These are phyloP conservation scores for Eruca vesicaria DNA, from an alignment of 441 rosid species.

Conservation along the genomic window DNA sequence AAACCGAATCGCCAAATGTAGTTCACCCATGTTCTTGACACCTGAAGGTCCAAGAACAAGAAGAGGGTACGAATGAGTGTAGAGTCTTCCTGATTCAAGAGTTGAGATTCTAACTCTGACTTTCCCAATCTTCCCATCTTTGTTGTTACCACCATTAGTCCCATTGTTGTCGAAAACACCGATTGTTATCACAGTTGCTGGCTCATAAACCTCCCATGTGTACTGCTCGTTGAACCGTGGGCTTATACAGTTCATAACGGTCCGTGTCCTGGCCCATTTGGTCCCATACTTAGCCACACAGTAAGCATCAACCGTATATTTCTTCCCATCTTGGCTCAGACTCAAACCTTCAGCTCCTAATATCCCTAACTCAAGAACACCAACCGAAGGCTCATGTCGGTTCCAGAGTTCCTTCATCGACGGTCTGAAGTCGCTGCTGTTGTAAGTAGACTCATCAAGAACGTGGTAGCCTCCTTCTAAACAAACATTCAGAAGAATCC, in stretches of 20 bases:
- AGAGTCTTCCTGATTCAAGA: constrained; percentile 73
- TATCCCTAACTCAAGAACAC: constrained; percentile 82
- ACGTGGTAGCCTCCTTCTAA: constrained; percentile 98
- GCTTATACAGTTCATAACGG: constrained; percentile 61
- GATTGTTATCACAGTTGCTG: constrained; percentile 80
- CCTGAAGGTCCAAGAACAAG: constrained; percentile 87
- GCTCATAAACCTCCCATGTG: constrained; percentile 95
- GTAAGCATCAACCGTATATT: constrained; percentile 80
- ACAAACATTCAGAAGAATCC: constrained; percentile 57
- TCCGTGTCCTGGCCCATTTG: constrained; percentile 90
- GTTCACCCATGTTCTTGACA: constrained; percentile 88
- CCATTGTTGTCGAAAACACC: constrained; percentile 86
- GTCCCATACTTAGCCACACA: constrained; percentile 97
- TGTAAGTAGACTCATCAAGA: constrained; percentile 80
- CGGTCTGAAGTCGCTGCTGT: constrained; percentile 93
- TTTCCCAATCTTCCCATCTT: constrained; percentile 70
- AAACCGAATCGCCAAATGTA: constrained; percentile 88
- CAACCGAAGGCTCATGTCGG: constrained; percentile 56
- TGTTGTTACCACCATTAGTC: constrained; percentile 45
- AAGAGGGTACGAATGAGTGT: constrained; percentile 77
- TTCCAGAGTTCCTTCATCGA: constrained; percentile 76
- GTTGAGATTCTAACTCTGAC: constrained; percentile 81
- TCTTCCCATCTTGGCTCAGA: constrained; percentile 75
- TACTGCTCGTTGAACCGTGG: constrained; percentile 94
- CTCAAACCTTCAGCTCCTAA: constrained; percentile 70